Percentiles rank a stretch among this genome's conserved stretches.
These are phyloP conservation scores for Durio zibethinus DNA, from an alignment of 345 rosid species.

Conservation along the genomic window DNA sequence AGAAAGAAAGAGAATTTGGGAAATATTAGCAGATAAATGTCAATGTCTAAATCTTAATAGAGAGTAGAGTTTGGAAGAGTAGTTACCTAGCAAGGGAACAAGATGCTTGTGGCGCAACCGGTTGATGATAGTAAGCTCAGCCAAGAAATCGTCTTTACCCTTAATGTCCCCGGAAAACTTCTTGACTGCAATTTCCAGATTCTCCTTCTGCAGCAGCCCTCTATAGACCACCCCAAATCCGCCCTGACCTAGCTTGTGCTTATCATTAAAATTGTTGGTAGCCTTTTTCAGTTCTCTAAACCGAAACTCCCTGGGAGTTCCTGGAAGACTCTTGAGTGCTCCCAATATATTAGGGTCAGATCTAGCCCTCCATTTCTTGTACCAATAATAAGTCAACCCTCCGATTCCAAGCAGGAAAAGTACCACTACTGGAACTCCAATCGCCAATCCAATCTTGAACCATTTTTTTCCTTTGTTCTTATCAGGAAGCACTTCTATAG, in stretches of 20 bases:
- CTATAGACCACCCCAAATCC: slow-evolving; percentile 52
- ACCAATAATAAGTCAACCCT: slow-evolving; percentile 10
- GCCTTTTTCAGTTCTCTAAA: slow-evolving; percentile 55
- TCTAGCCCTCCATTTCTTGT: slow-evolving; percentile 21
- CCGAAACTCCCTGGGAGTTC: slow-evolving; percentile 46
- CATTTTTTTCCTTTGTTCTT: not conserved
- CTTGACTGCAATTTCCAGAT: slow-evolving; percentile 48
- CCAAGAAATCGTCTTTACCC: slow-evolving; percentile 52
- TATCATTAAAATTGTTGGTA: slow-evolving; percentile 52
- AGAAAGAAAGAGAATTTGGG: not conserved
- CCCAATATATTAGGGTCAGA: slow-evolving; percentile 36
- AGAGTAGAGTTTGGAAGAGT: not conserved
- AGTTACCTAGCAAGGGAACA: slow-evolving; percentile 45
- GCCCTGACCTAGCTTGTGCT: slow-evolving; percentile 53
- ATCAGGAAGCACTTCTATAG: slow-evolving; percentile 35
- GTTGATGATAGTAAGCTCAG: slow-evolving; percentile 60
- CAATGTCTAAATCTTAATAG: not conserved
- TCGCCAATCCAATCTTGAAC: slow-evolving; percentile 25
- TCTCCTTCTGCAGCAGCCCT: slow-evolving; percentile 43
- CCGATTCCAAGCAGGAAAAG: slow-evolving; percentile 12
- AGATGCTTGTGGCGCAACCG: slow-evolving; percentile 60
- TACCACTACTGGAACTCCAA: slow-evolving; percentile 24
- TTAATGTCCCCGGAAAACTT: slow-evolving; percentile 41
- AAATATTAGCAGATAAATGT: not conserved
- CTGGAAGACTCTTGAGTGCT: slow-evolving; percentile 48